Evolutionary conservation across 345 rosid species (phyloP), one percentile per base, ranked within the genome.

Genomic region (Fremontodendron californicum): DNA sequence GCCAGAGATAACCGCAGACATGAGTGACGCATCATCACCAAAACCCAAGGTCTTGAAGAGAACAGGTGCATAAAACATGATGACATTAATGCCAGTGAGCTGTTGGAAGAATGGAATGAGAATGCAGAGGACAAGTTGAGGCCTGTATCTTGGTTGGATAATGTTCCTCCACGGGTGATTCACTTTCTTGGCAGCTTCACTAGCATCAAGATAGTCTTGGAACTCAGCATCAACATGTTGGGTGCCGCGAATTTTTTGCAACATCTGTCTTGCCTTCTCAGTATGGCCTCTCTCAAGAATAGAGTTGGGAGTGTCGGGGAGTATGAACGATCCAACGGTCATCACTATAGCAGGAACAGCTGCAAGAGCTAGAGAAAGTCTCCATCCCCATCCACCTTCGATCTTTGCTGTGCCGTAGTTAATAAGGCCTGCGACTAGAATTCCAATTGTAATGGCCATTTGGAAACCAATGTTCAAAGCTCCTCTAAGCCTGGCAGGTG

Each of bases 401-500:
- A 70, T 70, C 74, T 70, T 48, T 7, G 27, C 25, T 9, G 74
- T 29, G 42, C 60, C 60, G 4, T 70, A 70, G 74, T 70, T 70
- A 49, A 70, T 70, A 31, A 70, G 74, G 74, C 74, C 27, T 18
- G 74, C 60, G 1, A 35, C 58, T 70, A 70, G 74, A 31, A 70
- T 70, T 48, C 74, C 74, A 48, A 70, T 49, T 4, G 74, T 70
- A 19, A 29, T 18, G 25, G 74, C 74, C 74, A 70, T 70, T 31
- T 70, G 74, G 57, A 70, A 70, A 70, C 60, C 74, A 29, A 70
- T 70, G 74, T 70, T 70, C 74, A 70, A 48, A 70, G 74, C 58
- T 70, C 74, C 60, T 31, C 74, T 70, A 4, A 48, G 18, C 2
- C 3, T 70, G 4, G 60, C 27, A 9, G 74, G 74, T 48, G 74